Evolutionary conservation across 805 yeast species (phyloP), one percentile per base, ranked within the genome.

Genomic region (Candida wancherniae): DNA sequence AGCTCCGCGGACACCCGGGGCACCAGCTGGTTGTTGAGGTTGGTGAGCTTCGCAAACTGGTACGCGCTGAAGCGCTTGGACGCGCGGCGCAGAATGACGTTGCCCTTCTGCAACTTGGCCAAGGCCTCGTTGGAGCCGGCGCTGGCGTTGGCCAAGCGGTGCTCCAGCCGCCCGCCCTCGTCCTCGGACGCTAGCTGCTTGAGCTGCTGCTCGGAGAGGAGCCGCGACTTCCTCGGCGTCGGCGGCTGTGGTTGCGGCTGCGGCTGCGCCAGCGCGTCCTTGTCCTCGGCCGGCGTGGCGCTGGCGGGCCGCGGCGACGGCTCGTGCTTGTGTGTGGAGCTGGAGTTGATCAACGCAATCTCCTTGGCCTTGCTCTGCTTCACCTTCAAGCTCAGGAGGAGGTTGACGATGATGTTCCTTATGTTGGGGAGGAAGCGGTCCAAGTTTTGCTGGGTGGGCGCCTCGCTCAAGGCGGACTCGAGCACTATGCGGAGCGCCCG

Each of bases 1-100:
- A 31, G 15, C 4, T 39, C 47, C 6, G 34, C 30, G 9, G 43
- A 23, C 13, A 44, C 21, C 7, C 37, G 31, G 8, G 47, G 42
- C 12, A 37, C 34, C 15, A 29, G 40, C 7, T 22, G 29, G 12
- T 34, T 32, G n/a, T 53, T 33, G 18, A 48, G 44, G 38, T 71
- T 75, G 0, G 84, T 65, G 8, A 84, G 66, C 47, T 82, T 84
- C 1, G 94, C 85, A 57, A 80, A 80, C 50, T 90, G 97, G 39
- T 88, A 90, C 0, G 97, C 96, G 4, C 96, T 86, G 51, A 82
- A 90, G 33, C 98, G 67, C 45, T 90, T 81, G 0, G 97, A 88
- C 0, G 97, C 99, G 39, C 96, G 73, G 44, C 99, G 72, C 62
- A 82, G 94, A 19, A 92, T 63, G 3, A 84, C 81, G 28, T 84